Percentiles rank a stretch among this genome's conserved stretches.
These are phyloP conservation scores for Plasmodium knowlesi DNA, from an alignment of 169 alveolate genomes.

Conservation along the genomic window DNA sequence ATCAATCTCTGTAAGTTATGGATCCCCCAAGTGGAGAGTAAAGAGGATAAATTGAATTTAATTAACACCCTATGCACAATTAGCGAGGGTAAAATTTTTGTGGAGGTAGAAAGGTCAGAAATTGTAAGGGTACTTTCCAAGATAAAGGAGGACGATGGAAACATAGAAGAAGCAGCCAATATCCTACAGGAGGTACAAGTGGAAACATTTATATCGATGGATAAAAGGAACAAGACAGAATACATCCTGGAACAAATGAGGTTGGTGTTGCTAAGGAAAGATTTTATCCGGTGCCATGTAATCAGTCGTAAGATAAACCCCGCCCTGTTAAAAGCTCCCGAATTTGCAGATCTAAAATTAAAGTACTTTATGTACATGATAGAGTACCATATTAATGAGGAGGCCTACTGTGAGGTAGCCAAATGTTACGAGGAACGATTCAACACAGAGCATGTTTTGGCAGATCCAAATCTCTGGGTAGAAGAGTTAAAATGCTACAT, in stretches of 20 bases:
- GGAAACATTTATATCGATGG: slow-evolving; percentile 81
- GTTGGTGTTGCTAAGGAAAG: slow-evolving; percentile 78
- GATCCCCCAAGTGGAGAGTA: slow-evolving; percentile 71
- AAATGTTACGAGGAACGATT: slow-evolving; percentile 74
- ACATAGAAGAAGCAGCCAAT: slow-evolving; percentile 81
- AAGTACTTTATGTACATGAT: slow-evolving; percentile 83
- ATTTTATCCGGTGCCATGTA: slow-evolving; percentile 82
- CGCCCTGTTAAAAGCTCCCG: slow-evolving; percentile 72
- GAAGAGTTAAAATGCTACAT: slow-evolving; percentile 67
- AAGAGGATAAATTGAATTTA: slow-evolving; percentile 75
- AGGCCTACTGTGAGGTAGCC: slow-evolving; percentile 78
- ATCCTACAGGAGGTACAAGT: slow-evolving; percentile 82
- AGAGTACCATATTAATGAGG: slow-evolving; percentile 79
- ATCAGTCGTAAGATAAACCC: slow-evolving; percentile 82
- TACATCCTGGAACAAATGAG: slow-evolving; percentile 86
- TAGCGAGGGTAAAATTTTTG: slow-evolving; percentile 83
- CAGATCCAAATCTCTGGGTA: slow-evolving; percentile 40
- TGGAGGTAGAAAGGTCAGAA: slow-evolving; percentile 84
- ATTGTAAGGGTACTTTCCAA: slow-evolving; percentile 76
- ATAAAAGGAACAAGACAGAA: slow-evolving; percentile 78
- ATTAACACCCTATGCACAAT: slow-evolving; percentile 77
- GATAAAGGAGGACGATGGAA: slow-evolving; percentile 81
- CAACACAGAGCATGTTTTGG: slow-evolving; percentile 29
- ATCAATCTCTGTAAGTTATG: slow-evolving; percentile 78
- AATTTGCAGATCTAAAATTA: slow-evolving; percentile 70